Conservation (phyloP, 2,329 filamentous ascomycete genomes). For the Nemania bipapillata region DNA sequence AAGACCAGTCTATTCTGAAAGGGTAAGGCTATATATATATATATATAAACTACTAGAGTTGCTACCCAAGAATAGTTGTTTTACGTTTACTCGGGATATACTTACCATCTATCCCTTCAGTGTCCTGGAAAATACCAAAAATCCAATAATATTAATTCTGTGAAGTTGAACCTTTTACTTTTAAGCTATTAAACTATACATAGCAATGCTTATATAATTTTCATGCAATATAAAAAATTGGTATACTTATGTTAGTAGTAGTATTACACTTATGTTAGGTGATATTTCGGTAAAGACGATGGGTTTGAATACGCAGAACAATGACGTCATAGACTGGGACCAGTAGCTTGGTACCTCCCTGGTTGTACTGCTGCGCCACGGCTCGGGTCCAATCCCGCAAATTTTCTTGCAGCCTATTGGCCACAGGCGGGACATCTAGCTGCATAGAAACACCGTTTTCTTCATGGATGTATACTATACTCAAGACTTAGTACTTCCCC, state of each 20-base stretch:
- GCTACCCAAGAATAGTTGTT: too few species aligned
- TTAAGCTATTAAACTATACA: background rate
- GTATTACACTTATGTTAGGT: background rate
- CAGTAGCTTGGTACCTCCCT: background rate
- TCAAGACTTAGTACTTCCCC: background rate
- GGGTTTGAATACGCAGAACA: background rate
- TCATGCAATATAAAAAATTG: background rate
- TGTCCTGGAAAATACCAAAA: too few species aligned
- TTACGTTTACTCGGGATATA: too few species aligned
- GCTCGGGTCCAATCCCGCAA: background rate
- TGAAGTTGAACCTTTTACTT: background rate
- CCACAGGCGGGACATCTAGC: background rate
- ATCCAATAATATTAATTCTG: background rate
- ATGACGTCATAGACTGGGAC: slow-evolving; percentile 8
- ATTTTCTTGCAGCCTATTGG: background rate
- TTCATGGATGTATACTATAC: background rate
- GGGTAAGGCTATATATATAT: too few species aligned
- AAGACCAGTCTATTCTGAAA: too few species aligned
- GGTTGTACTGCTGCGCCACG: background rate
- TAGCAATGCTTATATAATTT: background rate
- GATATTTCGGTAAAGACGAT: background rate
- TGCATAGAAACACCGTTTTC: background rate
- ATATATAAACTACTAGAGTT: too few species aligned
- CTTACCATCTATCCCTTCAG: too few species aligned
- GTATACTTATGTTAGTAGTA: too few species aligned